phyloP scores from a whole-genome alignment of 2,329 filamentous ascomycete species.

The Xylaria sp. region DNA sequence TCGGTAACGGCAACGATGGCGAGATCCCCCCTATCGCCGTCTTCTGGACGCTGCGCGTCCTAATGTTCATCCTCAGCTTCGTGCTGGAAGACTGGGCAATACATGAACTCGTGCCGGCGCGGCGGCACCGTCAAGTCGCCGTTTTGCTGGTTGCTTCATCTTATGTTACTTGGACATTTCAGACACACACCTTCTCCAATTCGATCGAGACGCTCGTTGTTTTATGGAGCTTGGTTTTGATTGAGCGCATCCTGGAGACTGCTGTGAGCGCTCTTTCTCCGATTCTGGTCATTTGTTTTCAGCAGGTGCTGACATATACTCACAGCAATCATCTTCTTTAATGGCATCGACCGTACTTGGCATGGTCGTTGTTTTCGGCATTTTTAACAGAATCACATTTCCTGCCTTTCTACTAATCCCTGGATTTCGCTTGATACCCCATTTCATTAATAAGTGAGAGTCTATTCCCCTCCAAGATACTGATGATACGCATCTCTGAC shows the following conservation, averaged over 20 bases:
- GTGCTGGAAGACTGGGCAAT: conserved; percentile 98
- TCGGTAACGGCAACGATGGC: conserved; percentile 80
- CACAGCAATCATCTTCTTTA: conserved; percentile 77
- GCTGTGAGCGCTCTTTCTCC: conserved; percentile 66
- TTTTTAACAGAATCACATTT: conserved; percentile 98
- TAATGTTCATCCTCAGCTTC: conserved; percentile 96
- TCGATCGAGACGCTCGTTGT: conserved; percentile 94
- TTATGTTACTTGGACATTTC: conserved; percentile 98
- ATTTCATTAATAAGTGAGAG: conserved; percentile 82
- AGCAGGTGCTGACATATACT: conserved; percentile 3
- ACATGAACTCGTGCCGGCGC: conserved; percentile 85
- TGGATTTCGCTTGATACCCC: conserved; percentile 82
- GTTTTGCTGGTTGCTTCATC: conserved; percentile 91
- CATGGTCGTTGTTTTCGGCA: conserved; percentile 82
- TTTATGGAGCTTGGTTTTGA: conserved; percentile 91
- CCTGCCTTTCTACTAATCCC: conserved; percentile 91
- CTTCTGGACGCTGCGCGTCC: conserved; percentile 86
- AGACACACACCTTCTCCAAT: conserved; percentile 98
- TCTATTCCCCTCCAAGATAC: neutral
- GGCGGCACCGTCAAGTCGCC: conserved; percentile 76
- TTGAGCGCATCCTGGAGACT: conserved; percentile 83
- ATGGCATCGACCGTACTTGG: conserved; percentile 82
- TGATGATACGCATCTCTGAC: conserved; percentile 31
- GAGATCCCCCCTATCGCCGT: conserved; percentile 85
- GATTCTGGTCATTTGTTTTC: neutral